Evolutionary conservation across 2,329 filamentous ascomycete genomes (phyloP), one percentile per base, ranked within the genome.

Genomic region (Coniochaeta pulveracea): DNA sequence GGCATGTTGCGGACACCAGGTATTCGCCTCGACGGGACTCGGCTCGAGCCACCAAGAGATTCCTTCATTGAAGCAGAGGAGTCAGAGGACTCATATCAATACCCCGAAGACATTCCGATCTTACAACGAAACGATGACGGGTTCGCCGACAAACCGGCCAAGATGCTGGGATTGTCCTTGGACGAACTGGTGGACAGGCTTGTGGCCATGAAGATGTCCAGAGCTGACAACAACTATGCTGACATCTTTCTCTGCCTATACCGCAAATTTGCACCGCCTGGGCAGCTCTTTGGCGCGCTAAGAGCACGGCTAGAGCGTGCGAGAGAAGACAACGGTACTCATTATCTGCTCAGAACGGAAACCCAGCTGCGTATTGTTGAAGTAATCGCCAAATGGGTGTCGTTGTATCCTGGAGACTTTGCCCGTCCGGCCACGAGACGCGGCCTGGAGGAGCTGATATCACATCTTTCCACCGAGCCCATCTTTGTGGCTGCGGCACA

Each of bases 241-340:
- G 76, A 86, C 27, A 78, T 93, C 12, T 96, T 96, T 48, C 66
- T 96, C 19, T 94, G 89, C 42, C 64, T 96, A 10, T 96, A 96
- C 57, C 80, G 91, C 40, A 93, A 91, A 54, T 96, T 98, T 51
- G 82, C 85, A 4, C 75, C 88, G 2, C 91, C 91, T 0, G 70
- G 72, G 8, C 72, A 80, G 42, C 67, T 98, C 4, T 75, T 96
- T 34, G 71, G 77, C 25, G 77, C 84, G 6, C 81, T 96, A 27
- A 65, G 93, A 25, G 68, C 78, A 37, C 77, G 82, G 24, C 75
- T 94, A 39, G 81, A 93, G 43, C 66, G 63, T 11, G 62, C 82
- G 16, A 75, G 76, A 46, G 72, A 76, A 26, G 77, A 82, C 39
- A 76, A 72, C 42, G 65, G 67, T 8, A 68, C 76, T 1, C 72